phyloP scores from a whole-genome alignment of 2,329 filamentous ascomycete species.

The Claviceps pazoutovae region DNA sequence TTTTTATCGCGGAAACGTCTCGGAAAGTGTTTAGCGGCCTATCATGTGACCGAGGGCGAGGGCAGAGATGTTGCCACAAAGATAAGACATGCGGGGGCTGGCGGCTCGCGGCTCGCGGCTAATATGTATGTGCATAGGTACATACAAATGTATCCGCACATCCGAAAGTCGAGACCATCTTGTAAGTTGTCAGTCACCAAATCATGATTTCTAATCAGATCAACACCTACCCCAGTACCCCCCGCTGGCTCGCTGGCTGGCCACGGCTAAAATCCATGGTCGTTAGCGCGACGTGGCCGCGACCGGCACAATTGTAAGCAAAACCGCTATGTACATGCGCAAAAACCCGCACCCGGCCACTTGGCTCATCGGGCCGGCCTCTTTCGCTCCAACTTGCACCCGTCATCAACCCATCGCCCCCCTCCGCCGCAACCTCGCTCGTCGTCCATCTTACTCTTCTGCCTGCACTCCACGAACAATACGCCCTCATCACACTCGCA shows the following conservation, averaged over 20 bases:
- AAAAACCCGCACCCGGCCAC: constrained; percentile 5
- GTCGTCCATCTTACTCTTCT: neutral
- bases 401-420: neutral
- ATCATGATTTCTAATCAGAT: too few relatives aligned
- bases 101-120: too few relatives aligned
- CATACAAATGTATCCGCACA: too few relatives aligned
- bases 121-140: too few relatives aligned
- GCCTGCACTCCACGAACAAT: neutral
- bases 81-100: too few relatives aligned
- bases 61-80: neutral
- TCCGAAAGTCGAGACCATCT: too few relatives aligned
- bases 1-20: neutral
- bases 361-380: constrained; percentile 1
- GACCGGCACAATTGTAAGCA: too few relatives aligned
- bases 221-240: neutral
- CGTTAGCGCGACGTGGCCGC: neutral
- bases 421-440: neutral
- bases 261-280: neutral
- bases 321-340: too few relatives aligned
- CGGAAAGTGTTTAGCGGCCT: neutral
- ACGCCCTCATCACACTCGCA: too few relatives aligned
- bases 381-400: constrained; percentile 1
- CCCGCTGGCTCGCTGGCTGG: neutral
- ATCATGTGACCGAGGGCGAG: neutral
- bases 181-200: too few relatives aligned